Percentiles rank a stretch among this genome's conserved stretches.
Conservation (phyloP, 2,329 filamentous ascomycete species). For the Hysterium pulicare region DNA sequence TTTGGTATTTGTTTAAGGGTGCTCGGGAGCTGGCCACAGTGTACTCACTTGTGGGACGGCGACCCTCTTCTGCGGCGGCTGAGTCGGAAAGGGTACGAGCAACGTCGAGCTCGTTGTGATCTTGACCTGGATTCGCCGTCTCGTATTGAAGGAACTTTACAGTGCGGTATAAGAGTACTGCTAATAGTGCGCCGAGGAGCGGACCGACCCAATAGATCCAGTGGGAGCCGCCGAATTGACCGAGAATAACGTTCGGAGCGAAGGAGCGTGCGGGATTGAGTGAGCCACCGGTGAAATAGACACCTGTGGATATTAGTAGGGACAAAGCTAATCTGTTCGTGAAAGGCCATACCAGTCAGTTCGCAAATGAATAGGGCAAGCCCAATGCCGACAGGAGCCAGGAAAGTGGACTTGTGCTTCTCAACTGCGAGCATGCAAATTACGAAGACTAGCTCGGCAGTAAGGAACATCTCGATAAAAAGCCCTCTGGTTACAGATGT, state of each 20-base stretch:
- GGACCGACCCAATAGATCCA: slow-evolving; percentile 54
- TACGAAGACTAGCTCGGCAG: slow-evolving; percentile 48
- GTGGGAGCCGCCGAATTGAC: slow-evolving; percentile 43
- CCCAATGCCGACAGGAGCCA: slow-evolving; percentile 43
- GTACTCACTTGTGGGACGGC: not conserved
- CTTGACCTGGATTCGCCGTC: slow-evolving; percentile 48
- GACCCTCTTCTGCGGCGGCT: slow-evolving; percentile 2
- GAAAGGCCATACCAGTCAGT: slow-evolving; percentile 34
- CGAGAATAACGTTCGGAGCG: slow-evolving; percentile 45
- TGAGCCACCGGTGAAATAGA: slow-evolving; percentile 47
- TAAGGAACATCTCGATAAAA: slow-evolving; percentile 52
- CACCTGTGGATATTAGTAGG: slow-evolving; percentile 28
- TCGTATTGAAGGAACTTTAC: slow-evolving; percentile 51
- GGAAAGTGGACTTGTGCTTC: slow-evolving; percentile 39
- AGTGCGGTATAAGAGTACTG: slow-evolving; percentile 48
- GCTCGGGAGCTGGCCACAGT: not conserved
- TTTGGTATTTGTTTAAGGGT: not conserved
- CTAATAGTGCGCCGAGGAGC: slow-evolving; percentile 43
- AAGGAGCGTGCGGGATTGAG: slow-evolving; percentile 51
- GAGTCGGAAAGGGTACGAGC: slow-evolving; percentile 25
- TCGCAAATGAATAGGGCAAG: slow-evolving; percentile 47
- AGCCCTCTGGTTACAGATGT: slow-evolving; percentile 46
- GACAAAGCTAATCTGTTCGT: not conserved
- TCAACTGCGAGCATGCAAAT: slow-evolving; percentile 47
- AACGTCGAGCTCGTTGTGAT: slow-evolving; percentile 44